Evolutionary conservation across 352 stramenopile species (phyloP).

Genomic region (Globisporangium takayamanum): DNA sequence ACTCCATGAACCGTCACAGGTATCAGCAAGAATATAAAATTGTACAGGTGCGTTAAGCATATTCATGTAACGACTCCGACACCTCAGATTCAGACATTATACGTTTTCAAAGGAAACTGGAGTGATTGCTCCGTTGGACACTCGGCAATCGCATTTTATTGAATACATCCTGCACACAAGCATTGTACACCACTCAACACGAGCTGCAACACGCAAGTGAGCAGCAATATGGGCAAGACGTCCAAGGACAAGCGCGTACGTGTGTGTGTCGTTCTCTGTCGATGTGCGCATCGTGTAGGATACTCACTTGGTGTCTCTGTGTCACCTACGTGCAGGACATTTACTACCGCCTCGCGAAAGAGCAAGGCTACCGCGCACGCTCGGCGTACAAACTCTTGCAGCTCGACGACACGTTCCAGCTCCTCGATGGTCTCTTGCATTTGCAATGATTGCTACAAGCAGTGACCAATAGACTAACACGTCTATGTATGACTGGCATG

Average conservation of each 20-base stretch:
- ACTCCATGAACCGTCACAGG: too few relatives aligned
- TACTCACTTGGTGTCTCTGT: not conserved
- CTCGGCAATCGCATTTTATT: too few relatives aligned
- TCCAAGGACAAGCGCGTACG: constrained; percentile 90
- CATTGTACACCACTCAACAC: too few relatives aligned
- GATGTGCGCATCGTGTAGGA: not conserved
- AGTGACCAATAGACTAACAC: too few relatives aligned
- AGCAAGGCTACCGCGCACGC: constrained; percentile 94
- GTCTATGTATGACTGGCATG: not conserved
- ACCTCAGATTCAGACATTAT: too few relatives aligned
- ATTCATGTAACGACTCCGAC: too few relatives aligned
- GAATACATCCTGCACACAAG: too few relatives aligned
- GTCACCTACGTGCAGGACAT: constrained; percentile 57
- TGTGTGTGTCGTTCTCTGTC: not conserved
- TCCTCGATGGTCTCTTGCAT: constrained; percentile 65
- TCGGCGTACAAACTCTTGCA: constrained; percentile 99
- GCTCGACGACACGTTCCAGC: constrained; percentile 96
- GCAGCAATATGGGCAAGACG: constrained; percentile 67
- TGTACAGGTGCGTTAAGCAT: too few relatives aligned
- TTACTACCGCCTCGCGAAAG: constrained; percentile 91
- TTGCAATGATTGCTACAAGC: not conserved
- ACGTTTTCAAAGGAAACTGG: too few relatives aligned
- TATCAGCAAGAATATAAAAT: too few relatives aligned
- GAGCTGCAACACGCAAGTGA: too few relatives aligned
- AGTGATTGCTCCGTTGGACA: too few relatives aligned